Evolutionary conservation across 2,329 filamentous ascomycete genomes (phyloP).

Genomic region (Diaporthe velutina): DNA sequence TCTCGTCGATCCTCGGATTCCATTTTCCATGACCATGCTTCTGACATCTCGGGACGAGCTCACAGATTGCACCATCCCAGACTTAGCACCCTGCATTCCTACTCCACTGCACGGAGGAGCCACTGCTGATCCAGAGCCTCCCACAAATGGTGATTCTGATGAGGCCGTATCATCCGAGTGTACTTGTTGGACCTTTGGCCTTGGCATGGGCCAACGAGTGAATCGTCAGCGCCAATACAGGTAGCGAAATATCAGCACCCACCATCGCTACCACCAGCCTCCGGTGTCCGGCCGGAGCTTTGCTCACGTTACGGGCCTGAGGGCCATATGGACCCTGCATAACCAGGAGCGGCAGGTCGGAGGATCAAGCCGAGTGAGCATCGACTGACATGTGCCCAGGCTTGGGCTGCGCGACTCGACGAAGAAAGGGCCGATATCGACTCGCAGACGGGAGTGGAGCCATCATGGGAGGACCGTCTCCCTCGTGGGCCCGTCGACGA

Average conservation of each 20-base stretch:
- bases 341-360: not conserved
- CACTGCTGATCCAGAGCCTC: slow-evolving; percentile 10
- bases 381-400: slow-evolving; percentile 23
- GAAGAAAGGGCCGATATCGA: slow-evolving; percentile 25
- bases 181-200: not conserved
- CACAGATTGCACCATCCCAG: not conserved
- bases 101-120: slow-evolving; percentile 12
- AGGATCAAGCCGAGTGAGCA: not conserved
- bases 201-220: not conserved
- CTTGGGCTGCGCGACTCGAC: slow-evolving; percentile 14
- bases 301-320: not conserved
- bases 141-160: not conserved
- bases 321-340: not conserved
- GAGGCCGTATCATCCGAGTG: slow-evolving; percentile 9
- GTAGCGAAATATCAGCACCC: slow-evolving; percentile 8
- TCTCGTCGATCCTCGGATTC: not conserved
- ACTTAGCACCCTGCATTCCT: not conserved
- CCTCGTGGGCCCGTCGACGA: slow-evolving; percentile 8
- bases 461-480: slow-evolving; percentile 1
- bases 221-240: not conserved
- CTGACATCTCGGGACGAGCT: not conserved
- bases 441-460: not conserved
- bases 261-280: not conserved
- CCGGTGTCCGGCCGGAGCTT: not conserved
- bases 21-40: not conserved